phyloP scores from a whole-genome alignment of 805 yeast genomes.

The Suhomyces pyralidae region DNA sequence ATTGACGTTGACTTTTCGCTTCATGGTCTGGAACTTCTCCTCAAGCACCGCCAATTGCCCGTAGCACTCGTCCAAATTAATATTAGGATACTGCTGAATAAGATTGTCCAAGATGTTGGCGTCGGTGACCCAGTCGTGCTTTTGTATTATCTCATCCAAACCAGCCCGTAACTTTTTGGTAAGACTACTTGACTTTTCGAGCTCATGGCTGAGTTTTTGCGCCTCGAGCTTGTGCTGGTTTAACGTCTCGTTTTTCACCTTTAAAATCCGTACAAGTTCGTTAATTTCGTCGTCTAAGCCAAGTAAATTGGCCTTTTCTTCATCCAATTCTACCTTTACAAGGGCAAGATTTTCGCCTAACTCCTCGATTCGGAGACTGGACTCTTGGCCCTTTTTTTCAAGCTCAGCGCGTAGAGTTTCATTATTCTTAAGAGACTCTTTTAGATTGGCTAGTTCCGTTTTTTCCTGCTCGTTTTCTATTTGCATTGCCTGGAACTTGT shows the following conservation, averaged over 20 bases:
- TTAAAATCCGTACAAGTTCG: conserved; percentile 51
- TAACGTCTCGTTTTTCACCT: conserved; percentile 41
- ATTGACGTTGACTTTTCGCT: conserved; percentile 76
- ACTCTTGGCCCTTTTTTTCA: neutral
- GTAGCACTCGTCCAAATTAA: conserved; percentile 61
- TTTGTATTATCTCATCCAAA: conserved; percentile 46
- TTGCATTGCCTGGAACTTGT: conserved; percentile 58
- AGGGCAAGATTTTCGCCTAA: conserved; percentile 17
- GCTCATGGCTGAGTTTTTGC: conserved; percentile 54
- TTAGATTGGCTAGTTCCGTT: conserved; percentile 49
- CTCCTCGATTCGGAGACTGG: conserved; percentile 18
- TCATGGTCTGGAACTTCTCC: conserved; percentile 65
- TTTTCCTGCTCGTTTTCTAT: conserved; percentile 67
- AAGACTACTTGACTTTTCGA: conserved; percentile 45
- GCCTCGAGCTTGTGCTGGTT: conserved; percentile 49
- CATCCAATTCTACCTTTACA: conserved; percentile 38
- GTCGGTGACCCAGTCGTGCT: conserved; percentile 74
- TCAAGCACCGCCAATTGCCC: conserved; percentile 54
- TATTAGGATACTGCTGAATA: conserved; percentile 58
- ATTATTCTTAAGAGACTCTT: conserved; percentile 40
- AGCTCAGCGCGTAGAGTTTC: conserved; percentile 31
- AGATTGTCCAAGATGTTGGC: conserved; percentile 53
- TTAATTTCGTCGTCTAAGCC: conserved; percentile 76
- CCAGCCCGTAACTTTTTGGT: conserved; percentile 34
- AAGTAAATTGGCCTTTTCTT: conserved; percentile 55